Evolutionary conservation across 139 green algal species (phyloP).

Genomic region (Nannochloris sp.): DNA sequence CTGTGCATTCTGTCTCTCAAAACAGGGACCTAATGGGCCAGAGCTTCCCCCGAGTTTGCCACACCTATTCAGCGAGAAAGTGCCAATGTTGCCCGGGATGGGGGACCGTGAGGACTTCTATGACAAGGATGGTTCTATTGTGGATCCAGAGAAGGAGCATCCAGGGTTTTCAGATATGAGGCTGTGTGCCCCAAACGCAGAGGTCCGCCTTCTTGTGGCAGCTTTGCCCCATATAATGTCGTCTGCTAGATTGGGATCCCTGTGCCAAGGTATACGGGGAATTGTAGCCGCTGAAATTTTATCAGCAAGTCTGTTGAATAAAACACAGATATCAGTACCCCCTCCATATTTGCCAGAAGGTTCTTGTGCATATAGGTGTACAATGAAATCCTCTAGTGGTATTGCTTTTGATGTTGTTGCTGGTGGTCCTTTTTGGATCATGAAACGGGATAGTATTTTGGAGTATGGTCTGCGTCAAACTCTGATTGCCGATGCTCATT

Average conservation of each 20-base stretch:
- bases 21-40: slow-evolving; percentile 11
- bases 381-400: slow-evolving; percentile 34
- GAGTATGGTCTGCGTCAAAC: slow-evolving; percentile 63
- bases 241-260: slow-evolving; percentile 13
- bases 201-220: slow-evolving; percentile 64
- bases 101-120: slow-evolving; percentile 29
- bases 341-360: slow-evolving; percentile 56
- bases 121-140: background rate
- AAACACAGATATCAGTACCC: slow-evolving; percentile 18
- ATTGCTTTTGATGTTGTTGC: slow-evolving; percentile 45
- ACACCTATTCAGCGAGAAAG: slow-evolving; percentile 20
- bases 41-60: slow-evolving; percentile 39
- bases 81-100: slow-evolving; percentile 46
- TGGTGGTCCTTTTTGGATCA: slow-evolving; percentile 46
- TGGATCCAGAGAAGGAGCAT: slow-evolving; percentile 9
- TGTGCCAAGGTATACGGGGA: slow-evolving; percentile 67
- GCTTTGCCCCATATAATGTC: slow-evolving; percentile 36
- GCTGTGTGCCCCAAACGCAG: slow-evolving; percentile 67
- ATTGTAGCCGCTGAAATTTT: slow-evolving; percentile 59
- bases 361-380: slow-evolving; percentile 47
- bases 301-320: slow-evolving; percentile 14
- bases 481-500: slow-evolving; percentile 60
- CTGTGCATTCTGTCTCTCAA: slow-evolving; percentile 22
- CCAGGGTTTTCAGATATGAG: slow-evolving; percentile 61
- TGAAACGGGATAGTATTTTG: slow-evolving; percentile 47